Evolutionary conservation across 208 protist genomes (phyloP), one percentile per base, ranked within the genome.

Genomic region (Trypanosoma cruzi): DNA sequence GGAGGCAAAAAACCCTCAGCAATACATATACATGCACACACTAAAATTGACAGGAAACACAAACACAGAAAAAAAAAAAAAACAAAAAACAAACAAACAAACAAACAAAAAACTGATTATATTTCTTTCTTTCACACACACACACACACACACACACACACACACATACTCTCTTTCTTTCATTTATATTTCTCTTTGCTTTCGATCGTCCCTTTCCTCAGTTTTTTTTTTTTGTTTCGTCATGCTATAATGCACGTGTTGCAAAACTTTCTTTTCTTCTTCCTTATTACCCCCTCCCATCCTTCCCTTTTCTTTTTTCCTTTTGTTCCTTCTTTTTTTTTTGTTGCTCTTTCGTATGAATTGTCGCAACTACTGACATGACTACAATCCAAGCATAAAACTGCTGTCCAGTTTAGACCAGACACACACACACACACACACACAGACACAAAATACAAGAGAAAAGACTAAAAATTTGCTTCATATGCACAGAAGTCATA

Each of bases 11-110:
- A 5, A 66, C 11, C 20, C 5, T 20, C 10, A 59, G 34, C 20
- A 20, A 37, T 50, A 46, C 31, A 46, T 32, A 62, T 32, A 62
- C 22, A 40, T 32, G 14, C 37, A 62, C 64, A 69, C n/a, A n/a
- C n/a, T n/a, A n/a, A n/a, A n/a, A n/a, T n/a, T n/a, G n/a, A 20
- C 20, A 36, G 67, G 37, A 58, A 55, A 59, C 7, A 64, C 26
- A 26, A 56, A 7, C n/a, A 37, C 50, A 59, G 55, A 28, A 69
- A 55, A 49, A 75, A 50, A 59, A 75, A 34, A 22, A n/a, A 16
- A 37, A 2, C 37, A 55, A 24, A 36, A 56, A 37, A 50, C 49
- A 20, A 6, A 53, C n/a, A 28, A 53, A 53, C 37, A 5, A 44
- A 16, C 37, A 16, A 44, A 5, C 37, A 44, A 13, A 44, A 44